Conservation (phyloP, 176 grass and related monocot species). For the Lolium perenne region DNA sequence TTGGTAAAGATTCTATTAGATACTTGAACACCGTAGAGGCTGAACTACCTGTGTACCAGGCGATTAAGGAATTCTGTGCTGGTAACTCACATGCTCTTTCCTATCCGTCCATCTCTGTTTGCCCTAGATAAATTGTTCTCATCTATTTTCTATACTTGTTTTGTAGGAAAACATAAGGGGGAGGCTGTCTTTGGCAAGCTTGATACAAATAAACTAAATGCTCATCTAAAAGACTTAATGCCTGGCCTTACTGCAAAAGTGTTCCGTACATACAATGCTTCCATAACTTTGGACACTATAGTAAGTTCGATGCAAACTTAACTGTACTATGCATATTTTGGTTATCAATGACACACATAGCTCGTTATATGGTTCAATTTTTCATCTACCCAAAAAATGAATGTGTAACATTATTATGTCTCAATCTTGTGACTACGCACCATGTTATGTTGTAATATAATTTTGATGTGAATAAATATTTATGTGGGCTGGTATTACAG, state of each 20-base stretch:
- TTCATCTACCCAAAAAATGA: neutral
- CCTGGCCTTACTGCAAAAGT: conserved; percentile 98
- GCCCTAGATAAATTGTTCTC: neutral
- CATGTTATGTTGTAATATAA: neutral
- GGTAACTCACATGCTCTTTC: conserved; percentile 42
- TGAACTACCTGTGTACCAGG: conserved; percentile 77
- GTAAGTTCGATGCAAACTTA: conserved; percentile 58
- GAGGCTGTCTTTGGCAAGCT: conserved; percentile 68
- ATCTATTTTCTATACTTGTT: conserved; percentile 29
- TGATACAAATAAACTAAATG: conserved; percentile 85
- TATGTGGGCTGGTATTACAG: conserved; percentile 45
- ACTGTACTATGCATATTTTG: neutral
- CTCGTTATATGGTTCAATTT: neutral
- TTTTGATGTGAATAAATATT: conserved; percentile 24
- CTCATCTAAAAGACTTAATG: conserved; percentile 92
- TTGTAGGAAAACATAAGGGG: conserved; percentile 56
- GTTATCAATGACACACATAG: neutral
- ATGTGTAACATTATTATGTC: too few relatives aligned
- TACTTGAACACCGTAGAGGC: conserved; percentile 93
- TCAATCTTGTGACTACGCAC: too few relatives aligned
- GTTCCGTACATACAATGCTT: conserved; percentile 99
- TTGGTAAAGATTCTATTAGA: conserved; percentile 99
- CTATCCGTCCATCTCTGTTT: neutral
- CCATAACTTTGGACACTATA: conserved; percentile 92
- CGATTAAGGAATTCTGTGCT: conserved; percentile 78